phyloP scores from a whole-genome alignment of 108 stramenopile species.

The Cyclotella sp. region DNA sequence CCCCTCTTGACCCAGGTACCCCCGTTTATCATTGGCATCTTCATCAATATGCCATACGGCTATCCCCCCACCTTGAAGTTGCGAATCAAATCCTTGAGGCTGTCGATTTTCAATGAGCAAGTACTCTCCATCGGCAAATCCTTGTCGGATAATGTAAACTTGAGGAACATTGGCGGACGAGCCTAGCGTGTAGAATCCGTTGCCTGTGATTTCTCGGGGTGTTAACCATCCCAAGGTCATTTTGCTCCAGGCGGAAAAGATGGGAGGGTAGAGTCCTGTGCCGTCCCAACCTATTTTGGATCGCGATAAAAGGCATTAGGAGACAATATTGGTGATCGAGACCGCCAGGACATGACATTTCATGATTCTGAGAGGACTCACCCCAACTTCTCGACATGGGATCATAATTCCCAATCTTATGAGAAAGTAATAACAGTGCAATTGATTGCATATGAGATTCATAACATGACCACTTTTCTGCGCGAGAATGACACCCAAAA shows the following conservation, averaged over 20 bases:
- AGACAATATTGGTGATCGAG: not conserved
- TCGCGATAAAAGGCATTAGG: no score
- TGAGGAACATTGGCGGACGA: slow-evolving; percentile 37
- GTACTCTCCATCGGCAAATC: slow-evolving; percentile 61
- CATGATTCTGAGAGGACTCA: not conserved
- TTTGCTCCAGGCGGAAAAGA: slow-evolving; percentile 61
- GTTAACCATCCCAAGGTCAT: slow-evolving; percentile 58
- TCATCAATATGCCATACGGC: slow-evolving; percentile 72
- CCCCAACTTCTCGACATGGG: slow-evolving; percentile 60
- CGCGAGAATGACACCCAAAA: no score
- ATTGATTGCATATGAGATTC: no score
- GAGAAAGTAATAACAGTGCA: no score
- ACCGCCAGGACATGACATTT: not conserved
- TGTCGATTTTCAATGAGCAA: slow-evolving; percentile 74
- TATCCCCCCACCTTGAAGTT: slow-evolving; percentile 55
- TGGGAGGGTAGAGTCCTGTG: slow-evolving; percentile 54
- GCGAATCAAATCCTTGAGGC: slow-evolving; percentile 53
- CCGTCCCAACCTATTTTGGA: slow-evolving; percentile 22
- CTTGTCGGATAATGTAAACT: slow-evolving; percentile 58
- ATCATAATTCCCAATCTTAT: slow-evolving; percentile 41
- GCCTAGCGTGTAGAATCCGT: slow-evolving; percentile 43
- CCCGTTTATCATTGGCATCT: slow-evolving; percentile 36
- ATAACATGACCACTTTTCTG: no score
- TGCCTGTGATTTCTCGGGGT: slow-evolving; percentile 39
- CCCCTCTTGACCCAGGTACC: slow-evolving; percentile 50